Conservation (phyloP, 2,329 filamentous ascomycete genomes). For the Septoria petroselini region DNA sequence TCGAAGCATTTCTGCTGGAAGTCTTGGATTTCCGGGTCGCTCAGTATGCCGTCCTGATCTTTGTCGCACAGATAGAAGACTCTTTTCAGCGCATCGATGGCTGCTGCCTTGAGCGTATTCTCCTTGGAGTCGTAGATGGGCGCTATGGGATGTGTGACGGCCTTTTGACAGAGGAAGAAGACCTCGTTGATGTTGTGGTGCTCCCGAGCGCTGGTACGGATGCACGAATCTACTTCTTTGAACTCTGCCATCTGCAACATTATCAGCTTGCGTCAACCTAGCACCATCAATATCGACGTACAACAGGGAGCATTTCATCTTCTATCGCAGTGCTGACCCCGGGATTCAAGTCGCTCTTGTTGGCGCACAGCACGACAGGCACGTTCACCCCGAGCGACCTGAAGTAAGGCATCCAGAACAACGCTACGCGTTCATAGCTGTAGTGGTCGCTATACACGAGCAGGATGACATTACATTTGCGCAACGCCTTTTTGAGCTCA, state of each 20-base stretch:
- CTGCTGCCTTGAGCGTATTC: conserved; percentile 76
- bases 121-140: conserved; percentile 97
- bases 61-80: conserved; percentile 97
- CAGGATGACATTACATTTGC: conserved; percentile 94
- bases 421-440: conserved; percentile 92
- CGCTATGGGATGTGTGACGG: conserved; percentile 93
- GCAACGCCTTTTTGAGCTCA: conserved; percentile 86
- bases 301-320: conserved; percentile 92
- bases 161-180: conserved; percentile 97
- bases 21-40: conserved; percentile 82
- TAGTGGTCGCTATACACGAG: conserved; percentile 98
- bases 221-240: conserved; percentile 97
- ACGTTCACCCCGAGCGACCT: conserved; percentile 97
- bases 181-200: conserved; percentile 91
- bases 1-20: conserved; percentile 93
- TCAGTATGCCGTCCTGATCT: conserved; percentile 90
- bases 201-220: conserved; percentile 86
- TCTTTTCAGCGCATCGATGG: conserved; percentile 77
- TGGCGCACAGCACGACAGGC: conserved; percentile 91
- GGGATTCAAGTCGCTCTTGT: conserved; percentile 82
- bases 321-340: conserved; percentile 76
- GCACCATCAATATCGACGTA: neutral
- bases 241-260: conserved; percentile 76
- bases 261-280: neutral
- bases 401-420: conserved; percentile 99